These are phyloP conservation scores for Suaeda aralocaspica DNA, from an alignment of 148 eudicot species.

Conservation along the genomic window DNA sequence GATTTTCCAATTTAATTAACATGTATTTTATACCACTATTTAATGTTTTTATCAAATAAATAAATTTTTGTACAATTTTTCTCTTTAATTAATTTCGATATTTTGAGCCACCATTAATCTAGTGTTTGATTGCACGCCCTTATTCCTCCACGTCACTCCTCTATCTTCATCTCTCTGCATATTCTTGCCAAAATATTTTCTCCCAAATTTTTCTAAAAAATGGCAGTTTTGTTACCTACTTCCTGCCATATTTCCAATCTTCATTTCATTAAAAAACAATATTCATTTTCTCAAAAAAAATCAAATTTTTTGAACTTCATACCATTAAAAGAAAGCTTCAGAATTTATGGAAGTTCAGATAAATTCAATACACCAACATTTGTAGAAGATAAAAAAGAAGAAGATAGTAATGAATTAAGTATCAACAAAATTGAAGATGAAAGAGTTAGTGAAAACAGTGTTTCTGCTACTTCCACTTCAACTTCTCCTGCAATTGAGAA, in stretches of 20 bases:
- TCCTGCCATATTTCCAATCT: conserved; percentile 3
- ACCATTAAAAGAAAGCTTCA: background rate
- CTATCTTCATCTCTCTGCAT: too few relatives aligned
- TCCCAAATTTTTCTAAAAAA: background rate
- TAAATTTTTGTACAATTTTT: too few relatives aligned
- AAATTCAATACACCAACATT: conserved; percentile 6
- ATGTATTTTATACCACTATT: too few relatives aligned
- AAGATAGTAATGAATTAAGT: background rate
- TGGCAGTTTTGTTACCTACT: conserved; percentile 9
- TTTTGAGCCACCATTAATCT: too few relatives aligned
- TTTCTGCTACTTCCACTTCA: conserved; percentile 17
- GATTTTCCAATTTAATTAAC: too few relatives aligned
- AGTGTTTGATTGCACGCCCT: too few relatives aligned
- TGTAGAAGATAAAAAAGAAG: conserved; percentile 2
- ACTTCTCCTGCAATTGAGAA: conserved; percentile 38
- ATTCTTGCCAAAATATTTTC: too few relatives aligned
- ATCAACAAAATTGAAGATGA: conserved; percentile 1
- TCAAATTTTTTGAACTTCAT: background rate
- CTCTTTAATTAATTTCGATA: too few relatives aligned
- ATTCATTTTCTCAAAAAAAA: background rate
- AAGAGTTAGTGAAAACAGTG: background rate
- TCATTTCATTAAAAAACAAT: background rate
- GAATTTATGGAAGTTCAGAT: conserved; percentile 18
- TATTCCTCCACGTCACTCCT: too few relatives aligned
- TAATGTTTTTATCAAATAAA: too few relatives aligned